Evolutionary conservation across 768 basidiomycete species (phyloP).

Genomic region (Hemileccinum impolitum): DNA sequence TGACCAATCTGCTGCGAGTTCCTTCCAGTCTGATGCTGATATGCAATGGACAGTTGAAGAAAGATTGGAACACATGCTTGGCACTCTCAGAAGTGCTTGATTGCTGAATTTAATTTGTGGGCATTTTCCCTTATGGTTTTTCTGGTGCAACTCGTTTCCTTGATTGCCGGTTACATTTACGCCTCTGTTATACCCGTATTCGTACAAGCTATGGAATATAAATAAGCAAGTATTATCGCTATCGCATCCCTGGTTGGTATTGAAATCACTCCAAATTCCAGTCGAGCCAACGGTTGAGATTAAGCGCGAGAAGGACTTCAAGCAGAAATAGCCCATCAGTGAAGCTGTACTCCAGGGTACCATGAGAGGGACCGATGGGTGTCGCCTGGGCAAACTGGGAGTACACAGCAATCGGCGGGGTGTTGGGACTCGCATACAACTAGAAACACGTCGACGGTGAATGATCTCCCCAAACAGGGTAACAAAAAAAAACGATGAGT

Average conservation of each 20-base stretch:
- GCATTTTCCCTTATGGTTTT: constrained; percentile 8
- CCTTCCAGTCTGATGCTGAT: constrained; percentile 58
- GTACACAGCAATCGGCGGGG: constrained; percentile 53
- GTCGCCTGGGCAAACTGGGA: constrained; percentile 51
- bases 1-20: constrained; percentile 60
- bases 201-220: constrained; percentile 34
- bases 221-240: constrained; percentile 23
- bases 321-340: constrained; percentile 56
- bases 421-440: constrained; percentile 48
- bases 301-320: constrained; percentile 61
- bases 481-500: constrained; percentile 21
- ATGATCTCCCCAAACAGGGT: not conserved
- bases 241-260: constrained; percentile 13
- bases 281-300: constrained; percentile 75
- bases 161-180: constrained; percentile 18
- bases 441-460: constrained; percentile 20
- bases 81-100: constrained; percentile 32
- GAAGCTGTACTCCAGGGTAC: constrained; percentile 62
- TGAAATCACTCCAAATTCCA: constrained; percentile 38
- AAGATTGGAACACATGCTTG: constrained; percentile 69
- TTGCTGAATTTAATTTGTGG: constrained; percentile 25
- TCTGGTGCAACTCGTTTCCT: constrained; percentile 13
- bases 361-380: constrained; percentile 62
- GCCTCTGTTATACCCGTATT: constrained; percentile 27
- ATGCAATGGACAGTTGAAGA: constrained; percentile 73